These are phyloP conservation scores for Mucor saturninus DNA, from an alignment of 371 early-diverging fungal genomes.

Conservation along the genomic window DNA sequence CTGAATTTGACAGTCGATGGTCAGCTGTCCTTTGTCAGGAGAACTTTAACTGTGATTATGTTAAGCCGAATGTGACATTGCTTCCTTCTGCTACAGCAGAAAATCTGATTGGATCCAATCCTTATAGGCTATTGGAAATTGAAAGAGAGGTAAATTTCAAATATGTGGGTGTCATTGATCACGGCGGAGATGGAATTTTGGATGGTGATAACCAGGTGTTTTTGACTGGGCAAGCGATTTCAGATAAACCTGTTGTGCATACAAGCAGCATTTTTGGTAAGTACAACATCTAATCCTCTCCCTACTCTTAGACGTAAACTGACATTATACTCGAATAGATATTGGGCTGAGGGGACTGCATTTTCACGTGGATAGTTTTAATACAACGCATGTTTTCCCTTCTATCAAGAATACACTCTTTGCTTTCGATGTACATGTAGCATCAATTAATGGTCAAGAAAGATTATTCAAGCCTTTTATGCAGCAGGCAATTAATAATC, in stretches of 20 bases:
- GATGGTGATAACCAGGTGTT: background rate
- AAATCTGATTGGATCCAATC: conserved; percentile 1
- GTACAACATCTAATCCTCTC: background rate
- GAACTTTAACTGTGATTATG: background rate
- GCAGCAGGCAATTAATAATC: conserved; percentile 55
- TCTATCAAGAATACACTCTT: conserved; percentile 13
- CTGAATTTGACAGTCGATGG: conserved; percentile 10
- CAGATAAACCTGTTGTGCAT: background rate
- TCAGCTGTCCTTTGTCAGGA: conserved; percentile 3
- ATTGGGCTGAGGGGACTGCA: background rate
- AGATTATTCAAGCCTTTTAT: conserved; percentile 46
- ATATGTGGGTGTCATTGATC: conserved; percentile 47
- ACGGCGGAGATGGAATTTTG: conserved; percentile 32
- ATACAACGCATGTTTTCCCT: conserved; percentile 15
- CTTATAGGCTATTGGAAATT: conserved; percentile 11
- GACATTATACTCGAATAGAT: conserved; percentile 10
- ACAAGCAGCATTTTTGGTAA: conserved; percentile 11
- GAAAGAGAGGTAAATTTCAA: conserved; percentile 32
- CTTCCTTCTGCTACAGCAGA: conserved; percentile 18
- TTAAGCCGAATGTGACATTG: background rate
- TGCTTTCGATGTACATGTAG: conserved; percentile 19
- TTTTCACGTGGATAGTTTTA: background rate
- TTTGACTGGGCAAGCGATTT: conserved; percentile 35
- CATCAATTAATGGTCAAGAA: background rate
- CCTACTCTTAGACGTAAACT: no score